These are phyloP conservation scores for Nannochloropsis gaditana DNA, from an alignment of 108 stramenopile species.

Conservation along the genomic window DNA sequence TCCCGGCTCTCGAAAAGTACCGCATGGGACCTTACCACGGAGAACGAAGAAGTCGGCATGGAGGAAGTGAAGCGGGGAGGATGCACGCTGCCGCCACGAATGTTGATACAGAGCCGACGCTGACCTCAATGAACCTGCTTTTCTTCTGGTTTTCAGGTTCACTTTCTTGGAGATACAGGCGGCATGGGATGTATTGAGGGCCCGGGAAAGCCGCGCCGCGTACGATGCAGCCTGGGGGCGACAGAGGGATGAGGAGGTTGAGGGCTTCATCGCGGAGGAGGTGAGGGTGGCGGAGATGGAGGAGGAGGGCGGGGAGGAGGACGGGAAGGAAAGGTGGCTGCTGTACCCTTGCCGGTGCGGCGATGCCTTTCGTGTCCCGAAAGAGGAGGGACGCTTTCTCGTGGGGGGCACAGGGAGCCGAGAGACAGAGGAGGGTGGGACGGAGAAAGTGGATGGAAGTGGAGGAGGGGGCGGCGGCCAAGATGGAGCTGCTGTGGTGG, in stretches of 20 bases:
- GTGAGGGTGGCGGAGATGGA: background rate
- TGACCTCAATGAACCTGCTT: background rate
- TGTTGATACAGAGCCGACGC: no score
- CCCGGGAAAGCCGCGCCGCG: background rate
- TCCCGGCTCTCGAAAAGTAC: no score
- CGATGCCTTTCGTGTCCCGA: background rate
- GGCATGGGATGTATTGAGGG: background rate
- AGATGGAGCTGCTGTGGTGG: background rate
- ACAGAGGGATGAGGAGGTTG: background rate
- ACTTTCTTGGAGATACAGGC: background rate
- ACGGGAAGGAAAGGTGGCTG: background rate
- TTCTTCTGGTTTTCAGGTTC: background rate
- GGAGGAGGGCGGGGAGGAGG: background rate
- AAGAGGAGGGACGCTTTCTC: background rate
- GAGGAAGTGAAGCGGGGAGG: no score
- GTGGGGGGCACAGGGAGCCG: no score
- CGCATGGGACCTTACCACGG: no score
- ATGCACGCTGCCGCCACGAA: no score
- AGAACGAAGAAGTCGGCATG: no score
- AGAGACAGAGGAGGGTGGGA: background rate
- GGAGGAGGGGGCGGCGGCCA: background rate
- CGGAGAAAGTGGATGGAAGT: background rate
- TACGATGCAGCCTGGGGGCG: background rate
- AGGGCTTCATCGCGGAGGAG: conserved; percentile 50
- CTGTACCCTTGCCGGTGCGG: background rate